A percentile compares a stretch with the other conserved stretches of the same genome.
phyloP scores from a whole-genome alignment of 257 asterid genomes.

The Solanum microdontum region DNA sequence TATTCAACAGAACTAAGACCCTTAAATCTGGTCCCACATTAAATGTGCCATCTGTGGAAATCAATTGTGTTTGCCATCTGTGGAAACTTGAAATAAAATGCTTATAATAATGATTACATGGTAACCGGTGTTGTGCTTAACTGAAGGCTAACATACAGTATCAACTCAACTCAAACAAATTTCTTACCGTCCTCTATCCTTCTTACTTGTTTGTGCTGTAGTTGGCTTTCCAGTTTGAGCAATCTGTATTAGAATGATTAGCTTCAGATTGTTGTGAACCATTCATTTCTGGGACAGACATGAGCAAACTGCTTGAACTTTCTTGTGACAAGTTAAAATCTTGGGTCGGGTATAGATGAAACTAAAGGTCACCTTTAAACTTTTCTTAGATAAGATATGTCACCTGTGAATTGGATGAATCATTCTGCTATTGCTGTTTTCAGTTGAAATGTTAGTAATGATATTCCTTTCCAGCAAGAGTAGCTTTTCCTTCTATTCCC shows the following conservation, averaged over 20 bases:
- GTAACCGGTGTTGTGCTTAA: not conserved
- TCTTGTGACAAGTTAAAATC: not conserved
- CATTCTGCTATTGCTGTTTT: not conserved
- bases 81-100: not conserved
- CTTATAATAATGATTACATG: not conserved
- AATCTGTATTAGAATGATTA: not conserved
- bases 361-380: not conserved
- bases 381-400: not conserved
- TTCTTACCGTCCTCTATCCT: not conserved
- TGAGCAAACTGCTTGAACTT: not conserved
- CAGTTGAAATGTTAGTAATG: not conserved
- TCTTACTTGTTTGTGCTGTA: not conserved
- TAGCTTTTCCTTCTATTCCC: not conserved
- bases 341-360: not conserved
- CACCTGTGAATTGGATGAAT: not conserved
- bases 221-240: not conserved
- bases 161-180: not conserved
- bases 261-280: not conserved
- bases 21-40: not conserved
- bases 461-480: not conserved
- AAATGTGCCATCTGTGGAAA: not conserved
- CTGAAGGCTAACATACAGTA: not conserved
- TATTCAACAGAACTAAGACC: not conserved
- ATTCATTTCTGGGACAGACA: not conserved
- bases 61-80: not conserved